A percentile compares a stretch with the other conserved stretches of the same genome.
Conservation (phyloP, 352 stramenopile genomes). For the Phytopythium boreale region DNA sequence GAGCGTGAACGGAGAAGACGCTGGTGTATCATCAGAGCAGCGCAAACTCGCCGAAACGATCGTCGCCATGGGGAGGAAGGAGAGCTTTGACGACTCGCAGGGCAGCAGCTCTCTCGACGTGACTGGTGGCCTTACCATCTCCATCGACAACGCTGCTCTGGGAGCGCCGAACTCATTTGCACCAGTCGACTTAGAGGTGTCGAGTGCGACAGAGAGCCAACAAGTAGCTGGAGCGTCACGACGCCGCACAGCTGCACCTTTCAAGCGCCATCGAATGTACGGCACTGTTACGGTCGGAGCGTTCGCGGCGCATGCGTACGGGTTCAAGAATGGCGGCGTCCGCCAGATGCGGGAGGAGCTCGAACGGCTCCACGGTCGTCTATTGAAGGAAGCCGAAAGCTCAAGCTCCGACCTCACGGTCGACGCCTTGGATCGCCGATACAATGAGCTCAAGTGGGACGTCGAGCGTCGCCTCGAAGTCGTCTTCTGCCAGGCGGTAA, state of each 20-base stretch:
- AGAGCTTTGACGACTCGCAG: neutral
- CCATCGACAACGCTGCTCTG: slow-evolving; percentile 14
- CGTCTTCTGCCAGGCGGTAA: slow-evolving; percentile 80
- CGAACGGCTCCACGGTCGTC: slow-evolving; percentile 40
- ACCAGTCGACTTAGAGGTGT: neutral
- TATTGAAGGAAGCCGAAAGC: slow-evolving; percentile 51
- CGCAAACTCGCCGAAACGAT: slow-evolving; percentile 72
- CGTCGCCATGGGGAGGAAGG: slow-evolving; percentile 51
- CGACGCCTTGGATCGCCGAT: slow-evolving; percentile 69
- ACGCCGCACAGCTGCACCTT: slow-evolving; percentile 27
- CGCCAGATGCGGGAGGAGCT: slow-evolving; percentile 73
- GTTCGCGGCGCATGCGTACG: slow-evolving; percentile 83
- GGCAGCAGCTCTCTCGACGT: slow-evolving; percentile 2
- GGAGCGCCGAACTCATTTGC: neutral
- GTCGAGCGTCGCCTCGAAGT: slow-evolving; percentile 81
- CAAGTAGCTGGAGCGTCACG: neutral
- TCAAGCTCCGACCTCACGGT: slow-evolving; percentile 67
- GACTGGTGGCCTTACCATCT: slow-evolving; percentile 4
- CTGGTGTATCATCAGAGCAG: slow-evolving; percentile 48
- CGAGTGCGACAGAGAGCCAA: neutral
- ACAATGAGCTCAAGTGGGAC: slow-evolving; percentile 81
- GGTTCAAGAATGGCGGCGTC: slow-evolving; percentile 73
- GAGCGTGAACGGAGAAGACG: slow-evolving; percentile 29
- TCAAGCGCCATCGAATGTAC: slow-evolving; percentile 65
- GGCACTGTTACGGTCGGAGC: slow-evolving; percentile 78